These are phyloP conservation scores for Zanthoxylum bungeanum DNA, from an alignment of 345 rosid species.

Conservation along the genomic window DNA sequence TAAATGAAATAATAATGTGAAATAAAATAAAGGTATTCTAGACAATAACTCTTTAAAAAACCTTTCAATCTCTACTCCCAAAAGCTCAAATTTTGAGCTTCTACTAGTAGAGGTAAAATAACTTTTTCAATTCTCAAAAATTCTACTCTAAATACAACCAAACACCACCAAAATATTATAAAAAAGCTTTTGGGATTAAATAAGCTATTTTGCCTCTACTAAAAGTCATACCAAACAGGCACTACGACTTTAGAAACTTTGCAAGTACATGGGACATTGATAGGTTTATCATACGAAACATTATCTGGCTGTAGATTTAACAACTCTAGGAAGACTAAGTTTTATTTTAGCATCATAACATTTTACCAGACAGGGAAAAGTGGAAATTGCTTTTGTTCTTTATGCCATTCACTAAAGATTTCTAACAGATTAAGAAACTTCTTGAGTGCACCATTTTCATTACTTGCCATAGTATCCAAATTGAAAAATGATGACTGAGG, in stretches of 20 bases:
- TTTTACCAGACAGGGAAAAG: neutral
- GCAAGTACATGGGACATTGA: neutral
- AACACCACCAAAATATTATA: no score
- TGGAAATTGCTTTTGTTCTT: neutral
- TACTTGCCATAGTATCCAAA: neutral
- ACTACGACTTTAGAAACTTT: neutral
- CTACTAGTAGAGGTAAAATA: no score
- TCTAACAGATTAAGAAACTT: neutral
- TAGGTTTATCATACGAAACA: neutral
- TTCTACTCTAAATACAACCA: no score
- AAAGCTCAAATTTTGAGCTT: no score
- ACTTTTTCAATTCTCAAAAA: no score
- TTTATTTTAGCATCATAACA: neutral
- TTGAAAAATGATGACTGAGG: neutral
- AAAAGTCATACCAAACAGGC: no score
- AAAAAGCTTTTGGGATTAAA: no score
- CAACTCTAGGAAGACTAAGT: neutral
- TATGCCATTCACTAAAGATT: neutral
- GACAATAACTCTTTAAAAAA: no score
- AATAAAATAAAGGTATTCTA: no score
- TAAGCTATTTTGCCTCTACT: no score
- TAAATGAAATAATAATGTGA: no score
- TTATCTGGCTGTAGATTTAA: neutral
- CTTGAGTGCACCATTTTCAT: neutral
- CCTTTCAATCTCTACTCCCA: no score